Conservation (phyloP, 306 rosid genomes). For the Hippophae rhamnoides region DNA sequence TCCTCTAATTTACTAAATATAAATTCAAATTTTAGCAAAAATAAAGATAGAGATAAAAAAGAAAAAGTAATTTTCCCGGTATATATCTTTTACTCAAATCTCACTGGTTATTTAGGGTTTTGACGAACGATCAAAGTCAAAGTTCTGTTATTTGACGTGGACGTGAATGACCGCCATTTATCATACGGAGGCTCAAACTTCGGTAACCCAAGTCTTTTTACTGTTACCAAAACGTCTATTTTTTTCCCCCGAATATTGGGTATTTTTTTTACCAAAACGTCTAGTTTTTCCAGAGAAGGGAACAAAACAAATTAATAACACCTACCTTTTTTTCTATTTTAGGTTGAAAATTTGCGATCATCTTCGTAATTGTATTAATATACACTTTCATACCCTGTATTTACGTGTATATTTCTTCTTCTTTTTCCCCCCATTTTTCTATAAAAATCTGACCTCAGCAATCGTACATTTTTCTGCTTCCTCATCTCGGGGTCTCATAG, state of each 20-base stretch:
- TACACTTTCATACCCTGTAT: not conserved
- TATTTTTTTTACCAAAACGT: not conserved
- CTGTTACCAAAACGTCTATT: no score
- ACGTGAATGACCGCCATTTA: not conserved
- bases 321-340: no score
- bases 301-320: not conserved
- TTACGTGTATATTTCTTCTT: constrained; percentile 9
- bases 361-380: constrained; percentile 8
- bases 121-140: not conserved
- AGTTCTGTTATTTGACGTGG: not conserved
- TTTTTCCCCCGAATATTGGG: no score
- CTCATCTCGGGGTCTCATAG: not conserved
- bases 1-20: no score
- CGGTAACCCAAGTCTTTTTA: no score
- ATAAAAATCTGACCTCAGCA: constrained; percentile 7
- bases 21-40: no score
- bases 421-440: constrained; percentile 6
- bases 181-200: no score
- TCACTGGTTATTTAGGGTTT: not conserved
- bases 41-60: no score
- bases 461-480: not conserved
- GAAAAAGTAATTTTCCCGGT: no score
- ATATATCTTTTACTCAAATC: not conserved
- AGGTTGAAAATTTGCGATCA: not conserved
- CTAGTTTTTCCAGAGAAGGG: not conserved